These are phyloP conservation scores for Hansenula sp. DNA, from an alignment of 1,139 yeast genomes.

Conservation along the genomic window DNA sequence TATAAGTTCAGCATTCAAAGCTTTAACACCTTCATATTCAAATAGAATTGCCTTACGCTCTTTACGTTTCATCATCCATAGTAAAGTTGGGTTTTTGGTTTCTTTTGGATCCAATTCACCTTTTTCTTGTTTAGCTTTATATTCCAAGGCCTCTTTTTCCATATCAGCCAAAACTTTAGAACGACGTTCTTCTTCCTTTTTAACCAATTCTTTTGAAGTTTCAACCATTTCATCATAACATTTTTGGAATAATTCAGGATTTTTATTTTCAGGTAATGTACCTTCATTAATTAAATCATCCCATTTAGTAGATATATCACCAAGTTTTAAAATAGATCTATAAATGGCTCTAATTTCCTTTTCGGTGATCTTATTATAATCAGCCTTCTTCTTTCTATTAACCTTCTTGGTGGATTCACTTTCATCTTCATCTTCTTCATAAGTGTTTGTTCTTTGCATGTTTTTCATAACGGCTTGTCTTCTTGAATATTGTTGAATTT, in stretches of 20 bases:
- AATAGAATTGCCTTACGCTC: constrained; percentile 87
- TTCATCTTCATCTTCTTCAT: constrained; percentile 35
- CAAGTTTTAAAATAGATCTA: constrained; percentile 75
- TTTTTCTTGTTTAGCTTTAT: constrained; percentile 39
- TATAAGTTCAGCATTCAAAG: constrained; percentile 86
- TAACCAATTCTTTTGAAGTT: constrained; percentile 57
- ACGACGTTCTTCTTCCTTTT: constrained; percentile 65
- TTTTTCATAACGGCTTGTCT: constrained; percentile 70
- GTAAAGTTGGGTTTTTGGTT: constrained; percentile 38
- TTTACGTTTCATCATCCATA: constrained; percentile 52
- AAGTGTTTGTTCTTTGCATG: constrained; percentile 38
- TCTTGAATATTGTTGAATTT: constrained; percentile 80
- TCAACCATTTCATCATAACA: constrained; percentile 69
- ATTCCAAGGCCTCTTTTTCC: constrained; percentile 59
- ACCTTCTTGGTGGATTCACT: constrained; percentile 29
- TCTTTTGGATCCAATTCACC: constrained; percentile 32
- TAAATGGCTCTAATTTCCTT: constrained; percentile 85
- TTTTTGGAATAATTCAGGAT: constrained; percentile 75
- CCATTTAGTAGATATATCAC: constrained; percentile 79
- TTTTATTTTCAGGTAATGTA: constrained; percentile 70
- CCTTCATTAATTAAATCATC: constrained; percentile 90
- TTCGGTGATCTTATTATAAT: constrained; percentile 61
- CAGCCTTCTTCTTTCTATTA: constrained; percentile 26
- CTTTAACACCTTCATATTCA: constrained; percentile 85
- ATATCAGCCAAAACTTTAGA: constrained; percentile 49